Conservation (phyloP, 2,329 filamentous ascomycete genomes). For the Pyrenochaeta sp. region DNA sequence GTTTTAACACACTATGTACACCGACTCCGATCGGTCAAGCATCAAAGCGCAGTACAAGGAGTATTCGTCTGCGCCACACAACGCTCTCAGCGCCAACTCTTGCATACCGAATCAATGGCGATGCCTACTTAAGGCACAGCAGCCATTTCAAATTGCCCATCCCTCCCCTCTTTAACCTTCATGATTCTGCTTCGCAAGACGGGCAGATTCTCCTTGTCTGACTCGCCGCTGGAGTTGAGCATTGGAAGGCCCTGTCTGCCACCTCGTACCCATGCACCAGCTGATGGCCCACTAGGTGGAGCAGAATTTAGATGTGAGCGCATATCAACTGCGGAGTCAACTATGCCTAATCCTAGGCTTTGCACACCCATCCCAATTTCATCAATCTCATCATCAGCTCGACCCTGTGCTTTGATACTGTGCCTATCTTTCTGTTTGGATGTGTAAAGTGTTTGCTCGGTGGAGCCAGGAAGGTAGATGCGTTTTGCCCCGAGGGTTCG, state of each 20-base stretch:
- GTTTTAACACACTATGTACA: too few relatives aligned
- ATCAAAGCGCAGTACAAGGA: not conserved
- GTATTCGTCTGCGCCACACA: not conserved
- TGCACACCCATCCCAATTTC: slow-evolving; percentile 39
- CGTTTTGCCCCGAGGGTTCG: slow-evolving; percentile 75
- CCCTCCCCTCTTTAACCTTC: slow-evolving; percentile 31
- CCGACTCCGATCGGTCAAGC: too few relatives aligned
- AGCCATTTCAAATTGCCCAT: slow-evolving; percentile 34
- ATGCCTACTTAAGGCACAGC: slow-evolving; percentile 21
- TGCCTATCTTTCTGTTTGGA: slow-evolving; percentile 12
- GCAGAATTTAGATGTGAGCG: slow-evolving; percentile 12
- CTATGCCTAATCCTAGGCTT: slow-evolving; percentile 42
- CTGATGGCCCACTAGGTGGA: slow-evolving; percentile 3
- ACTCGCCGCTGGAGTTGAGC: slow-evolving; percentile 24
- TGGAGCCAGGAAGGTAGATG: slow-evolving; percentile 73
- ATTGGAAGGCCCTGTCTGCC: not conserved
- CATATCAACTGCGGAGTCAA: slow-evolving; percentile 38
- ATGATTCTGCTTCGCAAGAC: slow-evolving; percentile 33
- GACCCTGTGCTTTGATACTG: slow-evolving; percentile 1
- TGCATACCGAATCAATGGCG: not conserved
- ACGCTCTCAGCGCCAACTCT: not conserved
- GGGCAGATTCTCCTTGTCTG: slow-evolving; percentile 39
- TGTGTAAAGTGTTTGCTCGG: slow-evolving; percentile 33
- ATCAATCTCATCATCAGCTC: slow-evolving; percentile 22
- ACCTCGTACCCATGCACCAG: slow-evolving; percentile 7